These are phyloP conservation scores for Penicillium sp. DNA, from an alignment of 2,329 filamentous ascomycete species.

Conservation along the genomic window DNA sequence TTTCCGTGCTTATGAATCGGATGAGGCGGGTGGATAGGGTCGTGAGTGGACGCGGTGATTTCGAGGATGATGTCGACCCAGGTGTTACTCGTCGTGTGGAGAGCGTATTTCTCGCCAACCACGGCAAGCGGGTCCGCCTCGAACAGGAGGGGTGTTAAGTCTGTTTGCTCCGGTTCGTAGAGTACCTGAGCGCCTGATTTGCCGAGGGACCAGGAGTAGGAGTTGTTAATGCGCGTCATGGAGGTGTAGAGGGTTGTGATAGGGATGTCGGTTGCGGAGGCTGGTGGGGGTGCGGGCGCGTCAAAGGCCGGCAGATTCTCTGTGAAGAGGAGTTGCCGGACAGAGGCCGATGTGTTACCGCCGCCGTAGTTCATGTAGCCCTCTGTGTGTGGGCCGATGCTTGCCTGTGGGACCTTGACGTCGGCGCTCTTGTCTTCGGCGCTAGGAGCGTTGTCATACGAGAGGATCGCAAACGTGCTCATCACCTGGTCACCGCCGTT, in stretches of 20 bases:
- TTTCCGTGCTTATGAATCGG: conserved; percentile 56
- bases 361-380: conserved; percentile 15
- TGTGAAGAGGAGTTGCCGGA: conserved; percentile 7
- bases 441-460: conserved; percentile 33
- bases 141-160: conserved; percentile 34
- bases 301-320: conserved; percentile 35
- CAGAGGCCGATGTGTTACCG: conserved; percentile 28
- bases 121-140: conserved; percentile 24
- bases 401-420: not conserved
- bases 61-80: conserved; percentile 47
- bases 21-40: conserved; percentile 42
- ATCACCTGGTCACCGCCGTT: conserved; percentile 59
- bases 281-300: conserved; percentile 35
- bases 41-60: conserved; percentile 29
- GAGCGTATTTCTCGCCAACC: conserved; percentile 32
- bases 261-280: conserved; percentile 31
- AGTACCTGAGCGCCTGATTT: conserved; percentile 31
- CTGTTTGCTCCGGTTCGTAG: conserved; percentile 31
- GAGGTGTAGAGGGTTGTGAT: conserved; percentile 22
- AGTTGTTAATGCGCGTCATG: conserved; percentile 33
- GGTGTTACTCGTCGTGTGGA: conserved; percentile 41
- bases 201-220: conserved; percentile 39
- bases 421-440: conserved; percentile 17
- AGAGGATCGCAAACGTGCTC: conserved; percentile 55
- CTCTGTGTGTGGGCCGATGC: conserved; percentile 4